These are phyloP conservation scores for Vaccinium corymbosum DNA, from an alignment of 148 eudicot genomes.

Conservation along the genomic window DNA sequence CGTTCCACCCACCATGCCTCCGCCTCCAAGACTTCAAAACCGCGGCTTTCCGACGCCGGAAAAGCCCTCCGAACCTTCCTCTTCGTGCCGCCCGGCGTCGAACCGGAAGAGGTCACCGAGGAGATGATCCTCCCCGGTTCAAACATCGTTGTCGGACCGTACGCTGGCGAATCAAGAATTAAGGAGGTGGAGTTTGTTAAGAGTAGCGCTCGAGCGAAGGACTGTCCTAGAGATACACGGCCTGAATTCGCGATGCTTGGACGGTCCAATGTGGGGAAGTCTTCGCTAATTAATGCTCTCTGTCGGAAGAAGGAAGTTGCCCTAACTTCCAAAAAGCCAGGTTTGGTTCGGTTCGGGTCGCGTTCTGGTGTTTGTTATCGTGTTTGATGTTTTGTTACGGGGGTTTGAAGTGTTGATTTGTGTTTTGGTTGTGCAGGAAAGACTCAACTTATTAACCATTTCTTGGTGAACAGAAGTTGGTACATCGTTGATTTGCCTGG, in stretches of 20 bases:
- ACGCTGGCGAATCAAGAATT: conserved; percentile 74
- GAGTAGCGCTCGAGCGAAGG: conserved; percentile 66
- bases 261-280: conserved; percentile 90
- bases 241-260: conserved; percentile 95
- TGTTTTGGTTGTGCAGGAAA: conserved; percentile 54
- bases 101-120: conserved; percentile 58
- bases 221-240: conserved; percentile 67
- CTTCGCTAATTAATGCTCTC: conserved; percentile 73
- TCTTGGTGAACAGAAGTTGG: conserved; percentile 85
- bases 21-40: conserved; percentile 27
- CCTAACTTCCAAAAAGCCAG: conserved; percentile 84
- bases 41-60: conserved; percentile 27
- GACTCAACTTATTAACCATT: conserved; percentile 95
- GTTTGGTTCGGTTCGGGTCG: conserved; percentile 21
- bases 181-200: conserved; percentile 74
- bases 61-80: conserved; percentile 41
- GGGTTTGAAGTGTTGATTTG: not conserved
- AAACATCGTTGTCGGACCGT: conserved; percentile 79
- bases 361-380: not conserved
- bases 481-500: conserved; percentile 97
- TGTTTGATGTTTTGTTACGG: conserved; percentile 14
- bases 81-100: conserved; percentile 77
- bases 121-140: conserved; percentile 73
- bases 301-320: conserved; percentile 81
- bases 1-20: conserved; percentile 20